Percentiles rank a stretch among this genome's conserved stretches.
Conservation (phyloP, 352 stramenopile species). For the Phytophthora vignae region DNA sequence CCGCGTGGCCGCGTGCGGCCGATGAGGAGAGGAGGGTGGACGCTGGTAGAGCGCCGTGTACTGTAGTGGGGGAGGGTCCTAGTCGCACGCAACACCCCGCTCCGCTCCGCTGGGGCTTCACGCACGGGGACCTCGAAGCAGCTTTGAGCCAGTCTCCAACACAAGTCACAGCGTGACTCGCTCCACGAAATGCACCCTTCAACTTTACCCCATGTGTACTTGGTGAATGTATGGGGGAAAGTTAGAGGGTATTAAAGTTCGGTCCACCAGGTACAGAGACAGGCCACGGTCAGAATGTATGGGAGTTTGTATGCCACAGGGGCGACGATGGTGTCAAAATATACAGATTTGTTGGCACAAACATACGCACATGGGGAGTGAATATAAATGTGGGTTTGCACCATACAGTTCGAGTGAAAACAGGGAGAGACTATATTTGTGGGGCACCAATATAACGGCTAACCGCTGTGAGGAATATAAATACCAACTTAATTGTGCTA, state of each 20-base stretch:
- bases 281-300: constrained; percentile 13
- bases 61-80: not conserved
- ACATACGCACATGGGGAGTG: too few species aligned
- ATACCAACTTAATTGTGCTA: too few species aligned
- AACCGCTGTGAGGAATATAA: too few species aligned
- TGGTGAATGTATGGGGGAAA: not conserved
- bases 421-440: too few species aligned
- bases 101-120: constrained; percentile 5
- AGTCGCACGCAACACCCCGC: constrained; percentile 25
- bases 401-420: too few species aligned
- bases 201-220: not conserved
- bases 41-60: not conserved
- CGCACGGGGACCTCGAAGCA: constrained; percentile 8
- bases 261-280: constrained; percentile 13
- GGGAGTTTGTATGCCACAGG: not conserved
- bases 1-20: too few species aligned
- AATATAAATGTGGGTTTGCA: too few species aligned
- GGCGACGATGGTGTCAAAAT: too few species aligned
- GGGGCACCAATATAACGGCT: too few species aligned
- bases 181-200: not conserved
- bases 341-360: too few species aligned
- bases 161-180: constrained; percentile 35
- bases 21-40: not conserved
- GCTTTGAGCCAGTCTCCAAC: constrained; percentile 9
- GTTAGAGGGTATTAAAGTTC: not conserved